A percentile compares a stretch with the other conserved stretches of the same genome.
phyloP scores from a whole-genome alignment of 208 protist genomes.

The Leptomonas seymouri region DNA sequence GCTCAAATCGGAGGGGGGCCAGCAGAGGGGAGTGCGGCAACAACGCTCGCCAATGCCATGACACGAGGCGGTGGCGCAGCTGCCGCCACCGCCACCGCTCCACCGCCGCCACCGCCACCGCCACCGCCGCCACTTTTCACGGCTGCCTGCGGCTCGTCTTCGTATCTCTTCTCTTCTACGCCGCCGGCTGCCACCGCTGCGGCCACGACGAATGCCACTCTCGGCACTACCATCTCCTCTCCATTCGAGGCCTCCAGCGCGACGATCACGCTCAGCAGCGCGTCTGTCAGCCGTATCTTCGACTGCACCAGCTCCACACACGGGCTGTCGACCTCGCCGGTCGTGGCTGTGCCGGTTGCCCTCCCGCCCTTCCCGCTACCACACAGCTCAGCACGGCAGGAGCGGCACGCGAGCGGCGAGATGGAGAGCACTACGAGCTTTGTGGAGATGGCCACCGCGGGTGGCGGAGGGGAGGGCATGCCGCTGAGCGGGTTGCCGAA shows the following conservation, averaged over 20 bases:
- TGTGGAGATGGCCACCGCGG: too few relatives aligned
- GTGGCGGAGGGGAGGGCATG: too few relatives aligned
- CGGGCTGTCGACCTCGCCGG: neutral
- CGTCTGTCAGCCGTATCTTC: conserved; percentile 6
- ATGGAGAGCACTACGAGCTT: too few relatives aligned
- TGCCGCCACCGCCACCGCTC: neutral
- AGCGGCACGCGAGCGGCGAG: too few relatives aligned
- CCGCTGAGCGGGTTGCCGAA: too few relatives aligned
- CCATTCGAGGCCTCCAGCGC: conserved; percentile 2
- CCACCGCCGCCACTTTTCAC: neutral
- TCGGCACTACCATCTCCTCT: neutral
- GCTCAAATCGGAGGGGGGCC: neutral
- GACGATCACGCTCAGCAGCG: conserved; percentile 18
- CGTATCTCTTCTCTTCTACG: neutral
- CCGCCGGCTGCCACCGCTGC: neutral
- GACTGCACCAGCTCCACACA: conserved; percentile 1
- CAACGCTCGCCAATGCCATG: too few relatives aligned
- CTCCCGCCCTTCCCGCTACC: too few relatives aligned
- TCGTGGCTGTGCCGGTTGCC: neutral
- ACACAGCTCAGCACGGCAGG: too few relatives aligned
- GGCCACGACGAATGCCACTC: neutral
- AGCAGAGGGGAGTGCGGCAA: too few relatives aligned
- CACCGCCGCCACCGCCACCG: neutral
- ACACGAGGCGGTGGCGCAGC: too few relatives aligned
- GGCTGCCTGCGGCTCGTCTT: neutral